These are phyloP conservation scores for Blastomyces gilchristii DNA, from an alignment of 2,329 filamentous ascomycete species.

Conservation along the genomic window DNA sequence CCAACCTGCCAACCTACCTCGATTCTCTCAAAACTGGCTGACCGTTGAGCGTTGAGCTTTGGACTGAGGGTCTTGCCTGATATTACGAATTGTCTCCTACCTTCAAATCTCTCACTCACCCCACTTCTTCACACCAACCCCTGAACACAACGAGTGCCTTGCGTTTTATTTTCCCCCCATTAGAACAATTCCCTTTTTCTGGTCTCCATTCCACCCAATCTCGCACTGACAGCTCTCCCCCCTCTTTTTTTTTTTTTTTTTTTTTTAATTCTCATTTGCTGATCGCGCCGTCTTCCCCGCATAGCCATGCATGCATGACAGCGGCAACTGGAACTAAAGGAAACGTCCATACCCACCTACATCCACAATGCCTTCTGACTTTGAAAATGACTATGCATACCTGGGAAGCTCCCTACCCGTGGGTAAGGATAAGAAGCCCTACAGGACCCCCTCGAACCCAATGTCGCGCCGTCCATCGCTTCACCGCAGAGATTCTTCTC, in stretches of 20 bases:
- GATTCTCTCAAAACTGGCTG: neutral
- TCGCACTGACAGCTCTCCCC: neutral
- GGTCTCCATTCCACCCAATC: neutral
- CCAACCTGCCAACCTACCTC: neutral
- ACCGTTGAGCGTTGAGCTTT: neutral
- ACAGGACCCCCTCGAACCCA: constrained; percentile 49
- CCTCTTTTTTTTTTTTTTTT: no score
- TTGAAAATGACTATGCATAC: constrained; percentile 45
- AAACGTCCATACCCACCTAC: neutral
- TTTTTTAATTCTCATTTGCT: neutral
- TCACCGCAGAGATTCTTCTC: constrained; percentile 55
- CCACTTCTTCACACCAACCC: neutral
- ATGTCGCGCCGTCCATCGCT: constrained; percentile 52
- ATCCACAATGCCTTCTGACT: constrained; percentile 22
- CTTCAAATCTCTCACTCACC: neutral
- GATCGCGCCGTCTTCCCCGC: neutral
- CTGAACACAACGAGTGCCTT: neutral
- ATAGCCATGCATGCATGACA: neutral
- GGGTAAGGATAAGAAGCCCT: constrained; percentile 61
- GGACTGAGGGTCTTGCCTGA: neutral
- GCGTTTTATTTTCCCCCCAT: neutral
- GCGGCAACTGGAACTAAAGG: neutral
- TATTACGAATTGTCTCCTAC: neutral
- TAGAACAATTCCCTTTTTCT: neutral
- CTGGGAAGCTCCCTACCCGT: constrained; percentile 55